These are phyloP conservation scores for Microcos paniculata DNA, from an alignment of 345 rosid genomes.

Conservation along the genomic window DNA sequence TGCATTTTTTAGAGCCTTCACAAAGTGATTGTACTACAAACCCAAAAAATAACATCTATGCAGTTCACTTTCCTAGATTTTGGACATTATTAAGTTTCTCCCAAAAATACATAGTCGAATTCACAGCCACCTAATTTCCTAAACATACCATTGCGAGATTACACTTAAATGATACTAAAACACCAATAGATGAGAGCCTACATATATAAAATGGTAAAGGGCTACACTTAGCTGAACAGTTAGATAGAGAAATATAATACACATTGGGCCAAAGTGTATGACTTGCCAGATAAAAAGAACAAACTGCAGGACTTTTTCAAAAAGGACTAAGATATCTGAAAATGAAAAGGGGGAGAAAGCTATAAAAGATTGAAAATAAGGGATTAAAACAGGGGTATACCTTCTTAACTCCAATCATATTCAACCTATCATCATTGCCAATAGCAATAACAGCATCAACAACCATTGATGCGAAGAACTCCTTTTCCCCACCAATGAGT, in stretches of 20 bases:
- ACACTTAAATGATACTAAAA: neutral
- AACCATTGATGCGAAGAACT: slow-evolving; percentile 89
- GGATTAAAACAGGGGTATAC: slow-evolving; percentile 25
- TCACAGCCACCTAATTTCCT: neutral
- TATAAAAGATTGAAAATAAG: neutral
- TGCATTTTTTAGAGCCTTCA: neutral
- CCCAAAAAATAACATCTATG: neutral
- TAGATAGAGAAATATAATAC: neutral
- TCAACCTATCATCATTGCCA: slow-evolving; percentile 78
- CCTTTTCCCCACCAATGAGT: slow-evolving; percentile 97
- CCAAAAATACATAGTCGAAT: neutral
- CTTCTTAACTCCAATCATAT: slow-evolving; percentile 94
- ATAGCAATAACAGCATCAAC: slow-evolving; percentile 94
- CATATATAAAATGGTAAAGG: neutral
- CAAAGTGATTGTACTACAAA: neutral
- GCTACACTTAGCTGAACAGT: neutral
- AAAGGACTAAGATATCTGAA: neutral
- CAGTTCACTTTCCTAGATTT: neutral
- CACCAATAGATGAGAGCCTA: neutral
- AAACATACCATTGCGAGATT: neutral
- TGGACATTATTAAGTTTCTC: neutral
- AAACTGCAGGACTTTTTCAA: neutral
- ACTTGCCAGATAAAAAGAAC: neutral
- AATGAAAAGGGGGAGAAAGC: too few relatives aligned
- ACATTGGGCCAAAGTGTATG: neutral